Base-by-base conservation (phyloP, 2,329 filamentous ascomycete genomes). In the Penicillium sp. region DNA sequence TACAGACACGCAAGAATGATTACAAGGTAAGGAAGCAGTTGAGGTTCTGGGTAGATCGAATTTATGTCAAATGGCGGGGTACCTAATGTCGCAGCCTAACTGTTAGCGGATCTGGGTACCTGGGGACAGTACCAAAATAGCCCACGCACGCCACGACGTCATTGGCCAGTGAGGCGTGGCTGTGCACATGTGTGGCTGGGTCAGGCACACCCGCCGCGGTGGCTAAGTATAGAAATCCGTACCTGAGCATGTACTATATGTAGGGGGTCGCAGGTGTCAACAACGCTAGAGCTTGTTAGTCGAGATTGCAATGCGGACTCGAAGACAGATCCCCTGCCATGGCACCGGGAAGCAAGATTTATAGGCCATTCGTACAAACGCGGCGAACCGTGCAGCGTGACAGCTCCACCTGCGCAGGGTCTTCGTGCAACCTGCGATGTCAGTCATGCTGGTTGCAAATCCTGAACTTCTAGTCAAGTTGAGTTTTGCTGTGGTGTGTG, bases 71-170 rank as follows among this genome's bases (percentile, higher is more conserved):
- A 44, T 32, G 34, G 35, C 34, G 33, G 36, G 47, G 42, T 49
- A 48, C 53, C 39, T 55, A 49, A 54, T 41, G 43, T 56, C 49
- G 58, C 50, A 57, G 58, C 54, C 58, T 59, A 51, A 51, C 33
- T 43, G 36, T 45, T 41, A 53, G 49, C 26, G 45, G 45, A 43
- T 27, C 33, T 16, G 25, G 39, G 55, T 56, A 55, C 50, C 47
- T 47, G 41, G 20, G n/a, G n/a, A n/a, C 31, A 34, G 41, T 47
- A 45, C 50, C 44, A 47, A 52, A 57, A 53, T 49, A 47, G 47
- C 43, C 45, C 11, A 7, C 21, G 11, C 21, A 27, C 34, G 38
- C 41, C 41, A 31, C 36, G 15, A 36, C 28, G 38, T 53, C 38
- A 54, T 48, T 50, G 49, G 50, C 14, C 36, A 23, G 46, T 45